Conservation (phyloP, 768 basidiomycete species). For the Rhodotorula sphaerocarpa region DNA sequence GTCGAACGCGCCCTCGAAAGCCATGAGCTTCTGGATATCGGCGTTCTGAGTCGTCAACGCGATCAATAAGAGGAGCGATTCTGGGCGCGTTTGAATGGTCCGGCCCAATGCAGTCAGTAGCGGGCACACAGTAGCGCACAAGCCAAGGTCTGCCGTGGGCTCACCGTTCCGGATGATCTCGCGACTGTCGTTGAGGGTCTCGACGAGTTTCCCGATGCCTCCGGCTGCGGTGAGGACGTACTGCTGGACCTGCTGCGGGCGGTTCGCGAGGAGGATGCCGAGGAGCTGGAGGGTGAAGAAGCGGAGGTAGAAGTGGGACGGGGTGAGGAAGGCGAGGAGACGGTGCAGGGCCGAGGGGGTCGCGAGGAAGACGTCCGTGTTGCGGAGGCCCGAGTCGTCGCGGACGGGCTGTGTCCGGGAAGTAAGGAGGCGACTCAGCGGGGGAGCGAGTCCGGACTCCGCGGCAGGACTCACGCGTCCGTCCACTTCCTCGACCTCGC, state of each 20-base stretch:
- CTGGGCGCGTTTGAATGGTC: no score
- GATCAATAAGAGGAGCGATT: constrained; percentile 75
- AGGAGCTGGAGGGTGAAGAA: constrained; percentile 77
- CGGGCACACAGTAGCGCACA: no score
- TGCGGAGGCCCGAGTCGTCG: constrained; percentile 54
- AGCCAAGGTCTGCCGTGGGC: no score
- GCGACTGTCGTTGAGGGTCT: constrained; percentile 69
- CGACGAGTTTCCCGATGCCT: constrained; percentile 58
- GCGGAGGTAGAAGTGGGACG: constrained; percentile 73
- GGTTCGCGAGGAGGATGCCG: constrained; percentile 67
- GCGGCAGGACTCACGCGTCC: no score
- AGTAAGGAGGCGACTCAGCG: neutral
- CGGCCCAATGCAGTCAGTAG: no score
- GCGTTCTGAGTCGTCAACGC: constrained; percentile 69
- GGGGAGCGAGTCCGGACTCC: constrained; percentile 1
- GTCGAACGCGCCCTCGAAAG: constrained; percentile 95
- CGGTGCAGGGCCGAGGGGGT: constrained; percentile 64
- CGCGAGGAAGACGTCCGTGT: constrained; percentile 70
- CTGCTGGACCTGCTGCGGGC: constrained; percentile 71
- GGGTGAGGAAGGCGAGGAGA: constrained; percentile 65
- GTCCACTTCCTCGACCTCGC: constrained; percentile 57
- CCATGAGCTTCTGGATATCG: constrained; percentile 91
- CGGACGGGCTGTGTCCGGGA: constrained; percentile 21
- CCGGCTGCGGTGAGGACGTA: constrained; percentile 79
- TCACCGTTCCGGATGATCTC: constrained; percentile 85